Percentiles rank a stretch among this genome's conserved stretches.
These are phyloP conservation scores for Umbilicaria muhlenbergii DNA, from an alignment of 495 filamentous ascomycete species.

Conservation along the genomic window DNA sequence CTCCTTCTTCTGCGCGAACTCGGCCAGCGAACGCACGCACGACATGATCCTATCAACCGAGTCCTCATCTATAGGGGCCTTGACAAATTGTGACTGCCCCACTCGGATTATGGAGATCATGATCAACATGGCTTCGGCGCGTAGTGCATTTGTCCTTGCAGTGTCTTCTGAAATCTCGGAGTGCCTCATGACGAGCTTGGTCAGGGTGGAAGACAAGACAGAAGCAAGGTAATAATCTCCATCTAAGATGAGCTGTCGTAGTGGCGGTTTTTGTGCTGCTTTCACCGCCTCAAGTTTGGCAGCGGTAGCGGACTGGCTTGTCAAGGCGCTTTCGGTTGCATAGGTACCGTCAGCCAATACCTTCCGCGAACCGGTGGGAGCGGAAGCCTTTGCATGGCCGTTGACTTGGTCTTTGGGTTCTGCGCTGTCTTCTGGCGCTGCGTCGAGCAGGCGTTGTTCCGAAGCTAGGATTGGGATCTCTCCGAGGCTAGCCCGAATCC, in stretches of 20 bases:
- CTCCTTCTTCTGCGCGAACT: constrained; percentile 78
- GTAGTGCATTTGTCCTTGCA: constrained; percentile 82
- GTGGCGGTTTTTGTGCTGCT: constrained; percentile 88
- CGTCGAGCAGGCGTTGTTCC: constrained; percentile 80
- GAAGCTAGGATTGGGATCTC: constrained; percentile 96
- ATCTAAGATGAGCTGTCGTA: constrained; percentile 89
- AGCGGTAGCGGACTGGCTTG: constrained; percentile 74
- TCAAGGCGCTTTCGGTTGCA: constrained; percentile 90
- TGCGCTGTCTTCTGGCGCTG: constrained; percentile 51
- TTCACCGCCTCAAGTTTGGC: constrained; percentile 94
- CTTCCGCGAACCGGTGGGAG: constrained; percentile 71
- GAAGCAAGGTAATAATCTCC: constrained; percentile 96
- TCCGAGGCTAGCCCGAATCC: constrained; percentile 81
- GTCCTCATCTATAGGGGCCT: constrained; percentile 94
- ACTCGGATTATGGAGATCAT: constrained; percentile 98
- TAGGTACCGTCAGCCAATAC: constrained; percentile 96
- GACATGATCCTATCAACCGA: constrained; percentile 95
- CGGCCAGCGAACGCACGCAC: constrained; percentile 81
- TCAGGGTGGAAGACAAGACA: constrained; percentile 85
- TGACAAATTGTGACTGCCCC: constrained; percentile 94
- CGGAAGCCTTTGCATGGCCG: constrained; percentile 58
- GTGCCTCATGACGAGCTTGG: constrained; percentile 97
- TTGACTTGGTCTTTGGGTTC: constrained; percentile 61
- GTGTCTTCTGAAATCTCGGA: constrained; percentile 80
- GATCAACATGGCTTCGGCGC: constrained; percentile 96